A percentile compares a stretch with the other conserved stretches of the same genome.
phyloP scores from a whole-genome alignment of 768 basidiomycete species.

The Suillus occidentalis region DNA sequence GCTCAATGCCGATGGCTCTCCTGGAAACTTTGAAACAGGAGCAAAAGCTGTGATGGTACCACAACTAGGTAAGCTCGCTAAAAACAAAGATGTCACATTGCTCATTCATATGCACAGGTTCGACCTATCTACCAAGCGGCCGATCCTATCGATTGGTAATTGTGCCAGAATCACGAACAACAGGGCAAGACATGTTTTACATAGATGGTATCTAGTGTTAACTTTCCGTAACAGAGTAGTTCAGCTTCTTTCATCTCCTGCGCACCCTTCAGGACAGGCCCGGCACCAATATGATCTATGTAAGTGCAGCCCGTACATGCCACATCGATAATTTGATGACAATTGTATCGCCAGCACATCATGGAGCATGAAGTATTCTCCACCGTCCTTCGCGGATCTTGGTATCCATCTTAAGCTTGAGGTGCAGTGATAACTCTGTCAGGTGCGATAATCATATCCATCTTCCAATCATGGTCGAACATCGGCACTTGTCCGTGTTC shows the following conservation, averaged over 20 bases:
- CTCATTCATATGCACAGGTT: slow-evolving; percentile 21
- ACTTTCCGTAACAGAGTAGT: slow-evolving; percentile 33
- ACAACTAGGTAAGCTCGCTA: slow-evolving; percentile 47
- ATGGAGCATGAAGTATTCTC: not conserved
- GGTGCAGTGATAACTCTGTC: slow-evolving; percentile 33
- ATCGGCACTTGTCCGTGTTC: slow-evolving; percentile 52
- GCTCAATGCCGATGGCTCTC: slow-evolving; percentile 59
- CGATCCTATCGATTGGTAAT: slow-evolving; percentile 45
- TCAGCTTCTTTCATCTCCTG: slow-evolving; percentile 41
- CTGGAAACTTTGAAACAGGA: slow-evolving; percentile 67
- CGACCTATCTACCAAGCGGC: slow-evolving; percentile 42
- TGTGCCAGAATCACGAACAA: slow-evolving; percentile 38
- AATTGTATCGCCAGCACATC: slow-evolving; percentile 2
- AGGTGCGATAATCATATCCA: slow-evolving; percentile 60
- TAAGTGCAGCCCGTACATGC: slow-evolving; percentile 10
- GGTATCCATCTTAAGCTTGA: not conserved
- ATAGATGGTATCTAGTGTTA: slow-evolving; percentile 11
- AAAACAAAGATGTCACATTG: not conserved
- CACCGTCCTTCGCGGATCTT: not conserved
- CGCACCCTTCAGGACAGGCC: slow-evolving; percentile 16
- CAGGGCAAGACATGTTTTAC: slow-evolving; percentile 38
- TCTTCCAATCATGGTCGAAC: slow-evolving; percentile 57
- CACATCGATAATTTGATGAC: slow-evolving; percentile 2
- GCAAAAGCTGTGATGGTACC: slow-evolving; percentile 65
- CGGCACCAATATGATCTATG: slow-evolving; percentile 24